phyloP scores from a whole-genome alignment of 805 yeast genomes.

The Metschnikowia cubensis region DNA sequence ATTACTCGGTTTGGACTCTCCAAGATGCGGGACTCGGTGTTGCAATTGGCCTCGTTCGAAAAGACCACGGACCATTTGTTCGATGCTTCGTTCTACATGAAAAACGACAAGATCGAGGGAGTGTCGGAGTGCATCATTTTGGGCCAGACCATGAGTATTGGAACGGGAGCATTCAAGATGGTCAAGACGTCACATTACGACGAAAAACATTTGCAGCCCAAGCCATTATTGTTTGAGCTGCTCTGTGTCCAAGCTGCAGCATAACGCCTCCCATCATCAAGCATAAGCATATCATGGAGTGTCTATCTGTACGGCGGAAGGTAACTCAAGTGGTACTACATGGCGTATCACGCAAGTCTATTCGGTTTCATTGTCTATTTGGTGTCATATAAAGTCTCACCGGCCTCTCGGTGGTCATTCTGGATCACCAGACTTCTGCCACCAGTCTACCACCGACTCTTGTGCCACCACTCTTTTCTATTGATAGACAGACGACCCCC shows the following conservation, averaged over 20 bases:
- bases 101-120: slow-evolving; percentile 92
- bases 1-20: slow-evolving; percentile 97
- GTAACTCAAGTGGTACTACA: too few species aligned
- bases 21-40: slow-evolving; percentile 96
- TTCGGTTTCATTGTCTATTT: too few species aligned
- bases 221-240: slow-evolving; percentile 46
- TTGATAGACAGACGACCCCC: too few species aligned
- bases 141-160: slow-evolving; percentile 96
- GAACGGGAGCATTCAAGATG: slow-evolving; percentile 94
- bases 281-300: too few species aligned
- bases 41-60: slow-evolving; percentile 95
- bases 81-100: slow-evolving; percentile 98
- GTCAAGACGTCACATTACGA: slow-evolving; percentile 54
- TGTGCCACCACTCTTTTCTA: too few species aligned
- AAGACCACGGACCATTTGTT: slow-evolving; percentile 97
- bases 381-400: too few species aligned
- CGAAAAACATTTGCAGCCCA: slow-evolving; percentile 38
- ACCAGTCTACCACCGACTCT: too few species aligned
- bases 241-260: slow-evolving; percentile 26
- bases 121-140: slow-evolving; percentile 95
- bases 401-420: too few species aligned
- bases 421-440: too few species aligned
- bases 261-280: background rate
- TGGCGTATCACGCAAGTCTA: too few species aligned
- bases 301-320: too few species aligned